phyloP scores from a whole-genome alignment of 108 stramenopile genomes.

The Cyclotella kingstonii region DNA sequence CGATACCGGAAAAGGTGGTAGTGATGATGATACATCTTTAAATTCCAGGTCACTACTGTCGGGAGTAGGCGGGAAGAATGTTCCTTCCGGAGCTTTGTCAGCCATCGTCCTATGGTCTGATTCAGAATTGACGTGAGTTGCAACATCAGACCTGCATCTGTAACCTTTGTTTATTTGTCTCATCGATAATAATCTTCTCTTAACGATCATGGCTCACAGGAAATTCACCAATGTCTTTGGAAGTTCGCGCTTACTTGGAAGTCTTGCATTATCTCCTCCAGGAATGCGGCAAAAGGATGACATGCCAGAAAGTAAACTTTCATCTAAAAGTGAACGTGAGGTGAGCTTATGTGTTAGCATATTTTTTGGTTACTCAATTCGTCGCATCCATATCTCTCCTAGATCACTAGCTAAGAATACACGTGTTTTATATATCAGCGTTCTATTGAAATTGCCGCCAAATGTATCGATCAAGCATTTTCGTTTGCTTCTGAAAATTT shows the following conservation, averaged over 20 bases:
- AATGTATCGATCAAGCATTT: slow-evolving; percentile 86
- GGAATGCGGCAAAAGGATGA: slow-evolving; percentile 29
- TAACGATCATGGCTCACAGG: too few relatives aligned
- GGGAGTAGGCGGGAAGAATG: slow-evolving; percentile 29
- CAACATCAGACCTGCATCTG: neutral
- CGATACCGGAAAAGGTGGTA: slow-evolving; percentile 27
- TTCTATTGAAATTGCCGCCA: slow-evolving; percentile 79
- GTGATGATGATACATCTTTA: slow-evolving; percentile 32
- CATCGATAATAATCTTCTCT: too few relatives aligned
- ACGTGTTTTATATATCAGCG: slow-evolving; percentile 10
- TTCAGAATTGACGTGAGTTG: slow-evolving; percentile 66
- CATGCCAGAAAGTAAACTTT: slow-evolving; percentile 10
- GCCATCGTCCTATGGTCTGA: slow-evolving; percentile 86
- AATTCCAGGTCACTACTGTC: slow-evolving; percentile 43
- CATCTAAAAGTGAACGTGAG: slow-evolving; percentile 31
- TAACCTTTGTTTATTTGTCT: too few relatives aligned
- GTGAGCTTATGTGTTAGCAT: slow-evolving; percentile 16
- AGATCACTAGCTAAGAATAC: too few relatives aligned
- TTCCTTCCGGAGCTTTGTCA: slow-evolving; percentile 76
- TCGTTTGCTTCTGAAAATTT: slow-evolving; percentile 76
- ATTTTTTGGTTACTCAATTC: slow-evolving; percentile 1
- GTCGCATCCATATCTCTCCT: too few relatives aligned
- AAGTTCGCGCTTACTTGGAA: slow-evolving; percentile 68
- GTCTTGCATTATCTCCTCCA: slow-evolving; percentile 74
- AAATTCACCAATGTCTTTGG: slow-evolving; percentile 80